Conservation (phyloP, 2,329 filamentous ascomycete species). For the Exophiala dermatitidis region DNA sequence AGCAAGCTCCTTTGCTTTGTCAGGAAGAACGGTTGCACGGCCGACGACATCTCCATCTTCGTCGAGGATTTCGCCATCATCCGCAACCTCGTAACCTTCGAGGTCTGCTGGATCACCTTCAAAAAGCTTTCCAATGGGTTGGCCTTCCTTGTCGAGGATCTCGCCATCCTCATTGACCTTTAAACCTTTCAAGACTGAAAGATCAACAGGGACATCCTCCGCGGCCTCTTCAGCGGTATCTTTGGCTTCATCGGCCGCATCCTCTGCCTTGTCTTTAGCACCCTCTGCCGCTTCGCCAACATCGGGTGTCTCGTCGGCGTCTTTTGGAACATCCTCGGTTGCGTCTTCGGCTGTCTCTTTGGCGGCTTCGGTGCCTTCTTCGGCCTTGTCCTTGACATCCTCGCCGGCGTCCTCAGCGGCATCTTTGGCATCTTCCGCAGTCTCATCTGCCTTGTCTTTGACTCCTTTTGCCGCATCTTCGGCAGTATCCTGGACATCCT, state of each 20-base stretch:
- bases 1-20: constrained; percentile 20
- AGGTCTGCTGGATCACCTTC: constrained; percentile 39
- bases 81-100: constrained; percentile 36
- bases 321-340: constrained; percentile 26
- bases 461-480: constrained; percentile 29
- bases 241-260: constrained; percentile 27
- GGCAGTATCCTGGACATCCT: constrained; percentile 24
- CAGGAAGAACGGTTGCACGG: constrained; percentile 30
- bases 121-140: constrained; percentile 34
- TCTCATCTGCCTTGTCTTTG: constrained; percentile 39
- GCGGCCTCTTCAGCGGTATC: constrained; percentile 27
- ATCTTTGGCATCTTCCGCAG: constrained; percentile 29
- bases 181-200: constrained; percentile 36
- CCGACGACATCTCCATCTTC: constrained; percentile 34
- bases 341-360: constrained; percentile 22
- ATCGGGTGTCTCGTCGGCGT: constrained; percentile 4
- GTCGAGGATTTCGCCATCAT: constrained; percentile 31
- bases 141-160: constrained; percentile 33
- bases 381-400: constrained; percentile 31
- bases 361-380: constrained; percentile 15
- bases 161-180: constrained; percentile 34
- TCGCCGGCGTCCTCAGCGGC: constrained; percentile 19
- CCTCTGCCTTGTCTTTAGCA: constrained; percentile 27
- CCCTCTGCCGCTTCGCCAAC: constrained; percentile 30
- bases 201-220: constrained; percentile 28